Percentiles rank a stretch among this genome's conserved stretches.
Conservation (phyloP, 1,139 yeast genomes). For the Candida albicans region DNA sequence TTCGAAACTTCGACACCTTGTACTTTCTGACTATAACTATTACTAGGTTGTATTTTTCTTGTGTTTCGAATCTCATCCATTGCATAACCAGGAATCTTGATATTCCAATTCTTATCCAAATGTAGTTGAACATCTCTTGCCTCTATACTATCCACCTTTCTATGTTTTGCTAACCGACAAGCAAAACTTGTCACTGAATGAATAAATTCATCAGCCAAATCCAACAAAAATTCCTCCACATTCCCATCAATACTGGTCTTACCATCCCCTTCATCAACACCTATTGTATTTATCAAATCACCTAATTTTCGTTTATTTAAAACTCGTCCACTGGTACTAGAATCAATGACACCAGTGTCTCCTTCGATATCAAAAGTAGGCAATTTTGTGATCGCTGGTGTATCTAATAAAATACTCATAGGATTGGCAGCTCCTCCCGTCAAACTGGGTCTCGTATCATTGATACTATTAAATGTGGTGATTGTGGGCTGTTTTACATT, state of each 20-base stretch:
- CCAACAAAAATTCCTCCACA: slow-evolving; percentile 87
- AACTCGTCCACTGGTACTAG: slow-evolving; percentile 59
- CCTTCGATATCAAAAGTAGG: slow-evolving; percentile 71
- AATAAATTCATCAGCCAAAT: slow-evolving; percentile 94
- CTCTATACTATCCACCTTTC: slow-evolving; percentile 84
- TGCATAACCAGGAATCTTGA: slow-evolving; percentile 92
- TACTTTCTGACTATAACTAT: slow-evolving; percentile 68
- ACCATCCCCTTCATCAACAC: slow-evolving; percentile 85
- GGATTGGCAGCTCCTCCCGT: slow-evolving; percentile 82
- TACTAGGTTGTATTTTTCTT: slow-evolving; percentile 77
- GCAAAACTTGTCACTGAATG: slow-evolving; percentile 90
- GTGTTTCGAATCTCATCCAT: slow-evolving; percentile 88
- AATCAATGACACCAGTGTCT: slow-evolving; percentile 24
- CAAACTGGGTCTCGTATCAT: slow-evolving; percentile 70
- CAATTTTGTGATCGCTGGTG: slow-evolving; percentile 74
- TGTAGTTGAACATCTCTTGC: slow-evolving; percentile 90
- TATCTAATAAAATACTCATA: slow-evolving; percentile 56
- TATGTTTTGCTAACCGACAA: slow-evolving; percentile 92
- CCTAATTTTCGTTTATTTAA: slow-evolving; percentile 84
- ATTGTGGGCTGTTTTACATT: slow-evolving; percentile 66
- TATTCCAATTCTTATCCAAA: slow-evolving; percentile 93
- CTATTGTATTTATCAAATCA: slow-evolving; percentile 81
- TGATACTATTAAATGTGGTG: slow-evolving; percentile 51
- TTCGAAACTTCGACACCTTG: slow-evolving; percentile 30
- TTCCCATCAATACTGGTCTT: slow-evolving; percentile 92